phyloP scores from a whole-genome alignment of 495 filamentous ascomycete species.

The Hypoxylon trugodes region DNA sequence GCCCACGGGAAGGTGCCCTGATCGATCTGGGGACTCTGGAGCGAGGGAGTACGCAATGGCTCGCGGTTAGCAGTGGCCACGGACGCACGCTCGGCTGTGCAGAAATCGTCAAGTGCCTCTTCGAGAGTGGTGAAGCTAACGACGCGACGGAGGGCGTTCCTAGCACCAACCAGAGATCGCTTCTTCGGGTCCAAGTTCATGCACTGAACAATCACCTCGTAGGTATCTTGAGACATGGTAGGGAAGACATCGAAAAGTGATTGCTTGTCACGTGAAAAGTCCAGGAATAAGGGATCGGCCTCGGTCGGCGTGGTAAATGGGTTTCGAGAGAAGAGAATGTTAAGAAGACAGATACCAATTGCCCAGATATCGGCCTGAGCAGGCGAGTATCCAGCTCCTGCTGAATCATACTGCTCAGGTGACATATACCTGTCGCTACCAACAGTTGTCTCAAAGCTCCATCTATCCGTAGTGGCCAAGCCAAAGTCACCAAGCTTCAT shows the following conservation, averaged over 20 bases:
- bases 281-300: slow-evolving; percentile 86
- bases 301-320: slow-evolving; percentile 89
- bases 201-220: slow-evolving; percentile 86
- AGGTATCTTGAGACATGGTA: slow-evolving; percentile 97
- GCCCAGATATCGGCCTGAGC: slow-evolving; percentile 95
- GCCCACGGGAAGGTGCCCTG: slow-evolving; percentile 92
- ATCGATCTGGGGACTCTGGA: slow-evolving; percentile 85
- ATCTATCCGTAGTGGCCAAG: slow-evolving; percentile 82
- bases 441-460: slow-evolving; percentile 89
- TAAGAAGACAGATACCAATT: slow-evolving; percentile 92
- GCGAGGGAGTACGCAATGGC: slow-evolving; percentile 93
- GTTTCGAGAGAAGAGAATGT: slow-evolving; percentile 94
- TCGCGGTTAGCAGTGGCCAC: slow-evolving; percentile 89
- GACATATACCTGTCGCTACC: slow-evolving; percentile 99
- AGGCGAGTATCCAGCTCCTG: slow-evolving; percentile 85
- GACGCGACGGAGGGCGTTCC: slow-evolving; percentile 76
- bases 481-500: slow-evolving; percentile 99
- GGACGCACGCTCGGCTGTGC: slow-evolving; percentile 74
- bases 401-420: slow-evolving; percentile 93
- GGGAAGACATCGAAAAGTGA: slow-evolving; percentile 98
- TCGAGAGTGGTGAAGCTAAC: slow-evolving; percentile 91
- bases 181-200: slow-evolving; percentile 90
- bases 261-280: slow-evolving; percentile 91
- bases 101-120: slow-evolving; percentile 92
- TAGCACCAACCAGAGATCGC: slow-evolving; percentile 80